Base-by-base conservation (phyloP, 495 filamentous ascomycete genomes). In the Choiromyces venosus region DNA sequence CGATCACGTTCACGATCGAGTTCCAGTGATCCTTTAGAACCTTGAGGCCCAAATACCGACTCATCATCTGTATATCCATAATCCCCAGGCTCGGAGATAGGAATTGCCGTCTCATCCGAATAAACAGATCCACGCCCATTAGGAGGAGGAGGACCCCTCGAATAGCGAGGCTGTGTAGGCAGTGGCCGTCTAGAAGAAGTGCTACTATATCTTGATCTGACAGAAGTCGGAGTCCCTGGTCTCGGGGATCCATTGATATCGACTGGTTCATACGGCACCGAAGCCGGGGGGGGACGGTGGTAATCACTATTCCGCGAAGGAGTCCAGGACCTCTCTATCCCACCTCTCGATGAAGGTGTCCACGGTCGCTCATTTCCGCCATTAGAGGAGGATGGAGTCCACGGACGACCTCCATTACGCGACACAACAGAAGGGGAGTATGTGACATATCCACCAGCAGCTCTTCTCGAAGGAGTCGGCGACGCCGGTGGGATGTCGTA, bases 141-240 rank as follows among this genome's bases (percentile, higher is more conserved):
- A n/a, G 25, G 52, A 61, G 25, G 40, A 36, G 86, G 81, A 29
- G 82, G 84, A 5, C 44, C 65, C 37, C 29, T 36, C 18, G 89
- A 86, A 78, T 96, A 97, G n/a, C 94, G 83, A 7, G 94, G 95
- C 38, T 93, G 93, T 2, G 92, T 92, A 19, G 94, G 95, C n/a
- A 97, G 83, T n/a, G 94, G 94, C 73, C 92, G 86, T 66, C 92
- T 87, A 10, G 93, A 91, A 75, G 92, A 77, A 66, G 65, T 93
- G 14, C 93, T 91, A 44, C 93, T 91, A 79, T 97, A 97, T 78
- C 88, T 86, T 46, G 92, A 92, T 5, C 76, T 39, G 5, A 52
- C 64, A n/a, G 71, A 74, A 8, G 69, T 44, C 12, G 95, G 92
- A 2, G 94, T 97, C 2, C 95, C 95, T 18, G 95, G 95, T 73